Conservation (phyloP, 257 asterid species). For the Solanum chiquidenum region DNA sequence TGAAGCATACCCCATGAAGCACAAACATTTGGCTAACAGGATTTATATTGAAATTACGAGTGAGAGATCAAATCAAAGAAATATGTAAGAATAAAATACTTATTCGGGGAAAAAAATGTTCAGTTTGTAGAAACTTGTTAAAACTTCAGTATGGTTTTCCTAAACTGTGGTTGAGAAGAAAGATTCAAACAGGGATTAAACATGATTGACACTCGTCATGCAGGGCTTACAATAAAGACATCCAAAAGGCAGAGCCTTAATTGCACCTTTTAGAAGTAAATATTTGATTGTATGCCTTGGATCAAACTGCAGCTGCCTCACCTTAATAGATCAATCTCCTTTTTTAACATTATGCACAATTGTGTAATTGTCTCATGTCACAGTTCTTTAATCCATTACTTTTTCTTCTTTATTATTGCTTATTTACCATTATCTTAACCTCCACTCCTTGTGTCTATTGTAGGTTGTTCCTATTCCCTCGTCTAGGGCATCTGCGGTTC, state of each 20-base stretch:
- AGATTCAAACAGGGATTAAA: neutral
- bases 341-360: neutral
- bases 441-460: neutral
- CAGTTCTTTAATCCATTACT: neutral
- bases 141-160: neutral
- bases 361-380: neutral
- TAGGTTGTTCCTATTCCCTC: slow-evolving; percentile 85
- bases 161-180: neutral
- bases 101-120: neutral
- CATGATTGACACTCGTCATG: neutral
- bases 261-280: neutral
- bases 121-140: neutral
- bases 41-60: neutral
- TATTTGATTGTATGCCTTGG: neutral
- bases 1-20: neutral
- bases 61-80: neutral
- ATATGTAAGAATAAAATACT: neutral
- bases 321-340: neutral
- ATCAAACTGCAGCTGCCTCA: neutral
- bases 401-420: neutral
- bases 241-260: neutral
- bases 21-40: neutral
- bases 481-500: slow-evolving; percentile 55
- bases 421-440: neutral
- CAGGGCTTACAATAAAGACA: neutral